Base-by-base conservation (phyloP, 257 asterid genomes). In the Dorcoceras hygrometricum region DNA sequence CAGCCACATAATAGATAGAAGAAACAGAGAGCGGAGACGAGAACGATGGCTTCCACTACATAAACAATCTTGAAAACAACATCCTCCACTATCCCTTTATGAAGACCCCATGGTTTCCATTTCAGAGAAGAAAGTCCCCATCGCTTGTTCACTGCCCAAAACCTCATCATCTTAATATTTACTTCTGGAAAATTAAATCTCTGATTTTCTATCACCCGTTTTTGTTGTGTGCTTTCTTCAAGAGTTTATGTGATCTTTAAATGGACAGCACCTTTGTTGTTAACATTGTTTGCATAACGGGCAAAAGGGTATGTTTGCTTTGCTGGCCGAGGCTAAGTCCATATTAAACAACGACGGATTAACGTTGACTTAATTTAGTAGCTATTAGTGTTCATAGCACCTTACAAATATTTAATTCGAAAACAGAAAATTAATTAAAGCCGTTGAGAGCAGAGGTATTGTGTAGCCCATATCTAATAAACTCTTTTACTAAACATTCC, bases 1-100 rank as follows among this genome's bases (percentile, higher is more conserved):
- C 84, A 74, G 34, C 84, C 82, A 19, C 80, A 82, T 9, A 82
- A 79, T 66, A 79, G 79, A 62, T 73, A 77, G 83, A 84, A 84
- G 77, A 79, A 66, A 66, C 84, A 78, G 59, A 84, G 70, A 2
- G 85, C 64, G 59, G 83, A 81, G n/a, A 84, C 68, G 8, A 84
- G 79, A 75, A 81, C 82, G 68, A 81, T 39, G 68, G 79, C 82
- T 74, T 84, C 89, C 3, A 64, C 73, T 2, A 71, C 77, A 18
- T 80, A 79, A 55, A 79, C 73, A 59, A 84, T 63, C 79, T 77
- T 79, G 81, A 84, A 84, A 28, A 81, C 65, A 39, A 81, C 77
- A 29, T 70, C 83, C 62, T 81, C 85, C 31, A 73, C 68, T 20
- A 77, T 18, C 66, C 82, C 79, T 48, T 65, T 18, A 32, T 75